phyloP scores from a whole-genome alignment of 208 protist genomes.

The Trypanosomatidae sp. region DNA sequence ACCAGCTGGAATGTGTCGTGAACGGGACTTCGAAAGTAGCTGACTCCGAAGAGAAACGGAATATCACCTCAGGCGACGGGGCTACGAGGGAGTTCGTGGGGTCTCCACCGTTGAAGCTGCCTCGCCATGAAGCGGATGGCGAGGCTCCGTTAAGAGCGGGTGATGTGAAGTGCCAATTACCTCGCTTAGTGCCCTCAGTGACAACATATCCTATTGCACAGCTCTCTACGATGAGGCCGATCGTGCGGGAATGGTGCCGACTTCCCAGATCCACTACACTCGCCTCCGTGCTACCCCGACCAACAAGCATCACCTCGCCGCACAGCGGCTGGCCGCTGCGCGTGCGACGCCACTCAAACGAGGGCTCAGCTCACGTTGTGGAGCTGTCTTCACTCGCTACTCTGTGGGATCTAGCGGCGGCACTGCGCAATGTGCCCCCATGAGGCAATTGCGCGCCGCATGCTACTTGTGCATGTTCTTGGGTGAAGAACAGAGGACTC shows the following conservation, averaged over 20 bases:
- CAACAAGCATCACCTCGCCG: neutral
- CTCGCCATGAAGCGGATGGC: neutral
- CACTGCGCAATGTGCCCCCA: slow-evolving; percentile 7
- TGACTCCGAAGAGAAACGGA: neutral
- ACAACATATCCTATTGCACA: neutral
- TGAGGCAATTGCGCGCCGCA: neutral
- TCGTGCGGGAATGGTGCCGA: slow-evolving; percentile 19
- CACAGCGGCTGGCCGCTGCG: slow-evolving; percentile 19
- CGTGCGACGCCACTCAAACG: neutral
- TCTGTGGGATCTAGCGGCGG: slow-evolving; percentile 16
- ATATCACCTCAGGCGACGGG: neutral
- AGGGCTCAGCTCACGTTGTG: neutral
- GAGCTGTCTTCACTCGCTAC: slow-evolving; percentile 12
- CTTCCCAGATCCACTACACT: slow-evolving; percentile 14
- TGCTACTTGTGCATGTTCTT: neutral
- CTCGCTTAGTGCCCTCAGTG: neutral
- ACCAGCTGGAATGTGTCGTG: neutral
- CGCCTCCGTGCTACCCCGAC: slow-evolving; percentile 6
- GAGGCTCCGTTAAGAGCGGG: neutral
- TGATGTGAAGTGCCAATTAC: neutral
- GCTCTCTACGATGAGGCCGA: slow-evolving; percentile 2
- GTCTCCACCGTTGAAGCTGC: neutral
- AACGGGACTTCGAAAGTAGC: neutral
- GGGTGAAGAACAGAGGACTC: neutral
- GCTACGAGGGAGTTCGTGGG: neutral